These are phyloP conservation scores for Stylonectria norvegica DNA, from an alignment of 2,329 filamentous ascomycete genomes.

Conservation along the genomic window DNA sequence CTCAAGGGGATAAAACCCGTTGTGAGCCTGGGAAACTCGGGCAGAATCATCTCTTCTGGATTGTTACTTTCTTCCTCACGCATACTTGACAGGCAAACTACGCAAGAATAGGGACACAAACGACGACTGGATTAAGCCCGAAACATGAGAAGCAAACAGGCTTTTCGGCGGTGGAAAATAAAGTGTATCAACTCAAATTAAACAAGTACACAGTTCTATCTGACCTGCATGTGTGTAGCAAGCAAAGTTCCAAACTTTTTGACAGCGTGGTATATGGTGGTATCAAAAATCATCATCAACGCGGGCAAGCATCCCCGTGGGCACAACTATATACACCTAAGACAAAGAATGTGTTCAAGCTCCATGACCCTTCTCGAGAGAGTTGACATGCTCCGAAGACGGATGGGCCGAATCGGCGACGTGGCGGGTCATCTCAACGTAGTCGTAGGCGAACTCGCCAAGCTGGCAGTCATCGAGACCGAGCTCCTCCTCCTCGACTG, in stretches of 20 bases:
- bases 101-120: too few species aligned
- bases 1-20: too few species aligned
- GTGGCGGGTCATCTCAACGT: constrained; percentile 68
- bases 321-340: not conserved
- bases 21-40: too few species aligned
- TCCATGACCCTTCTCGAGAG: constrained; percentile 29
- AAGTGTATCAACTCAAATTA: constrained; percentile 3
- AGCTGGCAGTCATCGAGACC: constrained; percentile 73
- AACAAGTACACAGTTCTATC: constrained; percentile 6
- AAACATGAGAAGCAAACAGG: not conserved
- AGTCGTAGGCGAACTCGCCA: constrained; percentile 81
- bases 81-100: too few species aligned
- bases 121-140: not conserved
- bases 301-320: not conserved
- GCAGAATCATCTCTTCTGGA: too few species aligned
- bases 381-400: constrained; percentile 21
- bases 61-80: too few species aligned
- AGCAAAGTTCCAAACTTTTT: too few species aligned
- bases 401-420: constrained; percentile 43
- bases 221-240: too few species aligned
- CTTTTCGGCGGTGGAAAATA: not conserved
- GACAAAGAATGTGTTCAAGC: not conserved
- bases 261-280: too few species aligned
- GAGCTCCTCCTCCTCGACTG: constrained; percentile 64
- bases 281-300: not conserved